Evolutionary conservation across 768 basidiomycete genomes (phyloP).

Genomic region (Termitomyces heimii): DNA sequence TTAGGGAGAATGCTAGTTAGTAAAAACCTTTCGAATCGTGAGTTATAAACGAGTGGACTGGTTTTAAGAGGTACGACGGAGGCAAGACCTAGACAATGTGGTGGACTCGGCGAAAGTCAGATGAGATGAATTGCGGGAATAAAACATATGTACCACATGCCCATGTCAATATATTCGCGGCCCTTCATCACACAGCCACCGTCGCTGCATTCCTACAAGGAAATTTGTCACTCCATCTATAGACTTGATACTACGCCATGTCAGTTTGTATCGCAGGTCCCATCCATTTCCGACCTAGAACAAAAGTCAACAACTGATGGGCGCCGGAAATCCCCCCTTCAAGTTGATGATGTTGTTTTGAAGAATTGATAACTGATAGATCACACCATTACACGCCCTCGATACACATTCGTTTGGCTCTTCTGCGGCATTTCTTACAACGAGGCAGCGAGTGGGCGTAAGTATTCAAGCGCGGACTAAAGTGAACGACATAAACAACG

Average conservation of each 20-base stretch:
- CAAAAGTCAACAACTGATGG: not conserved
- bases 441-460: not conserved
- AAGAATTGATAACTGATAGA: not conserved
- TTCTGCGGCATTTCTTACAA: not conserved
- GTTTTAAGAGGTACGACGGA: conserved; percentile 8
- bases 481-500: not conserved
- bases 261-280: not conserved
- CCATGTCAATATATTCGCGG: conserved; percentile 2
- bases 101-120: not conserved
- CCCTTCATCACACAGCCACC: conserved; percentile 10
- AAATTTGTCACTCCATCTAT: not conserved
- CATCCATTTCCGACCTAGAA: not conserved
- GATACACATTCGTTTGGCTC: not conserved
- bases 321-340: not conserved
- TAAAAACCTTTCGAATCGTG: not conserved
- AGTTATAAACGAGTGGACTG: conserved; percentile 7
- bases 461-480: too few relatives aligned
- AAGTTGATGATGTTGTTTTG: not conserved
- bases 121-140: conserved; percentile 3
- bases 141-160: conserved; percentile 6
- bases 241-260: not conserved
- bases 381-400: not conserved
- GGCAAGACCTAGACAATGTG: not conserved
- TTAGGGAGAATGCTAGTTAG: not conserved
- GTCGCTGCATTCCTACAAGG: not conserved